Evolutionary conservation across 192 early-diverging fungal species (phyloP).

Genomic region (Gryganskiella cystojenkinii): DNA sequence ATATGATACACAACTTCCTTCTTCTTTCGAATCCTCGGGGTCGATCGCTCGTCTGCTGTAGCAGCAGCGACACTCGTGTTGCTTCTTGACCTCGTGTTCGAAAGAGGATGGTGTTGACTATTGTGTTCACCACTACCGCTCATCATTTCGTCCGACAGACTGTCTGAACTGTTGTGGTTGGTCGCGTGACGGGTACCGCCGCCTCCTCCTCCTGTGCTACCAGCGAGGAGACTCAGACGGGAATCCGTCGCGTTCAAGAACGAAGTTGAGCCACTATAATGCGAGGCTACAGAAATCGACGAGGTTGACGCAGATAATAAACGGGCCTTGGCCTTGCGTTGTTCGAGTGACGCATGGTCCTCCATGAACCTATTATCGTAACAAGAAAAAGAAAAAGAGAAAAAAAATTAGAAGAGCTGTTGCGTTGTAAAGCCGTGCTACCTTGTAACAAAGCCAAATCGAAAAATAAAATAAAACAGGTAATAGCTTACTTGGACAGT

Average conservation of each 20-base stretch:
- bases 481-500: slow-evolving; percentile 59
- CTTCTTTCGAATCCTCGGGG: slow-evolving; percentile 13
- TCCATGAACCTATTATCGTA: slow-evolving; percentile 38
- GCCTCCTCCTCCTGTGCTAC: neutral
- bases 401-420: neutral
- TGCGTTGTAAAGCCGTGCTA: too few species aligned
- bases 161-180: slow-evolving; percentile 8
- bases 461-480: neutral
- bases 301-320: slow-evolving; percentile 39
- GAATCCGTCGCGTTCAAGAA: slow-evolving; percentile 22
- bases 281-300: slow-evolving; percentile 31
- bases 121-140: slow-evolving; percentile 15
- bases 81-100: too few species aligned
- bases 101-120: neutral
- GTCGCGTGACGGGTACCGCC: too few species aligned
- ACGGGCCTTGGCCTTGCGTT: slow-evolving; percentile 31
- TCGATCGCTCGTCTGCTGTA: neutral
- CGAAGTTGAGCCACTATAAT: slow-evolving; percentile 21
- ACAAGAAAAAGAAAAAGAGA: neutral
- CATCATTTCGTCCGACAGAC: slow-evolving; percentile 23
- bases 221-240: neutral
- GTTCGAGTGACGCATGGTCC: slow-evolving; percentile 46
- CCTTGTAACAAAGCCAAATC: neutral
- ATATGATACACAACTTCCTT: slow-evolving; percentile 41
- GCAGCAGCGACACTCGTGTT: neutral